Base-by-base conservation (phyloP, 257 asterid species). In the Haberlea rhodopensis region DNA sequence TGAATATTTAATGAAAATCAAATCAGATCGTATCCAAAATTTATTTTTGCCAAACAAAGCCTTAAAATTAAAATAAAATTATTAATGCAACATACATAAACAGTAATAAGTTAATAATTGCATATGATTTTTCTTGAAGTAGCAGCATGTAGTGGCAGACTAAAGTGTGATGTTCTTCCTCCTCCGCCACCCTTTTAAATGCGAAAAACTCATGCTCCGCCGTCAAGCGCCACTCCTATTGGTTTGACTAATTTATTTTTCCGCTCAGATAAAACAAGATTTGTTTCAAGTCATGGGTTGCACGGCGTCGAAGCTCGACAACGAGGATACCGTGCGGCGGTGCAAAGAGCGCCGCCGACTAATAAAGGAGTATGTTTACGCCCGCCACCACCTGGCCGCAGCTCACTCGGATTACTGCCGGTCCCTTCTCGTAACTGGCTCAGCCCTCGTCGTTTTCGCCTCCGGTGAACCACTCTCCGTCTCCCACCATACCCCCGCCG, bases 331-430 rank as follows among this genome's bases (percentile, higher is more conserved):
- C 0, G 99, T 94, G 55, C 91, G 95, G 57, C 94, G 97, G 49
- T 94, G 99, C 79, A 94, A 94, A 86, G 97, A 89, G 43, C 96
- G 99, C 15, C 96, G 97, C 76, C 90, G 92, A 74, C 81, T 89
- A 16, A 92, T 92, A 83, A 92, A 89, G 63, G 94, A 84, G 11
- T 91, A 90, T 0, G 96, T 92, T 62, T 74, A 57, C 75, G 85
- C 99, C 70, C 94, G 99, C 61, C 97, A 92, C 80, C 96, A 92
- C 71, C 85, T 92, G 63, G 92, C 99, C 61, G 86, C 97, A 45
- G 99, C 99, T 2, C 99, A 92, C 78, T 77, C 88, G 66, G 99
- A 92, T 68, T 92, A 92, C 90, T 83, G 96, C 87, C 95, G 91
- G 64, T 85, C 94, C 60, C 90, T 94, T 32, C 88, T 87, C 3